These are phyloP conservation scores for Yarrowia sp. DNA, from an alignment of 805 yeast species.

Conservation along the genomic window DNA sequence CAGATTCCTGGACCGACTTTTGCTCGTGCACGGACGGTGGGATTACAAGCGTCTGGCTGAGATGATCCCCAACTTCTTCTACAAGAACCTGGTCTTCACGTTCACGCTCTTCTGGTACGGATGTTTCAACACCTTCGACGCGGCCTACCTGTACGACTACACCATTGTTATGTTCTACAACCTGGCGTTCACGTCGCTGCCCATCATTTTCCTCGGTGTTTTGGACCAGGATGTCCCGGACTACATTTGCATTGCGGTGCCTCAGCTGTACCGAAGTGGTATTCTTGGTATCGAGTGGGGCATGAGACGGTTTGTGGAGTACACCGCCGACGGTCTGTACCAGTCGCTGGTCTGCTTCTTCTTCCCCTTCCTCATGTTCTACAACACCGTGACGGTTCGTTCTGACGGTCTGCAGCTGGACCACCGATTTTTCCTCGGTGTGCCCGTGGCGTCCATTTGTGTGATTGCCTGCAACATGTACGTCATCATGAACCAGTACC, in stretches of 20 bases:
- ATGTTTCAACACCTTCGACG: constrained; percentile 66
- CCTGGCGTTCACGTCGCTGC: constrained; percentile 78
- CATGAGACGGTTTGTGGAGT: constrained; percentile 55
- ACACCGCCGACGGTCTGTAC: constrained; percentile 71
- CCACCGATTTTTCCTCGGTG: constrained; percentile 72
- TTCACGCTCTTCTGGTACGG: constrained; percentile 79
- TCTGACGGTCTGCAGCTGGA: constrained; percentile 54
- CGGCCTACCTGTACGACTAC: constrained; percentile 72
- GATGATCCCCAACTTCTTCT: constrained; percentile 79
- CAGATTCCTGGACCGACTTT: constrained; percentile 60
- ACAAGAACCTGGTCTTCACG: constrained; percentile 73
- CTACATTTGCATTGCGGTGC: constrained; percentile 62
- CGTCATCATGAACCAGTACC: constrained; percentile 62
- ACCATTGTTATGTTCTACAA: constrained; percentile 78
- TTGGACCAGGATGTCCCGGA: constrained; percentile 78
- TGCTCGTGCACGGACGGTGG: constrained; percentile 81
- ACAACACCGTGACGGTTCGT: constrained; percentile 44
- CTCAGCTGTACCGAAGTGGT: constrained; percentile 69
- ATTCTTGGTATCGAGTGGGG: constrained; percentile 66
- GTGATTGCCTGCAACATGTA: constrained; percentile 65
- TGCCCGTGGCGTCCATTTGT: constrained; percentile 56
- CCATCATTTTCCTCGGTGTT: constrained; percentile 70
- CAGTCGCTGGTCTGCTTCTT: constrained; percentile 68
- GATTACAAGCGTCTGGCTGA: constrained; percentile 71
- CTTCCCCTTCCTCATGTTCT: constrained; percentile 63